phyloP scores from a whole-genome alignment of 257 asterid genomes.

The Avicennia marina region DNA sequence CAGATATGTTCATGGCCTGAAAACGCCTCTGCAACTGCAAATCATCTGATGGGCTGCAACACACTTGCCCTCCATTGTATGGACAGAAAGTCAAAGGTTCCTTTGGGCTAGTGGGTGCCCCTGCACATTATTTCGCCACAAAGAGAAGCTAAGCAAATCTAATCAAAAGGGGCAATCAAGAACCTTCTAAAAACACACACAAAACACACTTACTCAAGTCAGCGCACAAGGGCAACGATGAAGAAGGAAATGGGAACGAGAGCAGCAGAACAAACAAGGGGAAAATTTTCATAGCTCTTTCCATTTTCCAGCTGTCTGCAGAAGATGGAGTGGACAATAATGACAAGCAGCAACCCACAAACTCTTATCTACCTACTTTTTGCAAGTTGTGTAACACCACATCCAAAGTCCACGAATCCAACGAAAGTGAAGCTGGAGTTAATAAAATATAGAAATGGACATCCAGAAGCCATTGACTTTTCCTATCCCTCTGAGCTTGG shows the following conservation, averaged over 20 bases:
- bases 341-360: conserved; percentile 19
- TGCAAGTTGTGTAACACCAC: conserved; percentile 4
- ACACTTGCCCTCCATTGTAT: neutral
- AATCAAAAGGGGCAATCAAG: neutral
- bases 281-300: conserved; percentile 17
- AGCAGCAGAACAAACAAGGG: neutral
- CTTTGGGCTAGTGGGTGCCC: neutral
- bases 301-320: conserved; percentile 31
- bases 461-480: conserved; percentile 32
- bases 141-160: neutral
- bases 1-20: neutral
- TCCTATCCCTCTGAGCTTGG: no score
- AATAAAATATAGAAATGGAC: conserved; percentile 23
- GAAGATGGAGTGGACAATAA: neutral
- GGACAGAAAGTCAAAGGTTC: neutral
- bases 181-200: neutral
- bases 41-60: neutral
- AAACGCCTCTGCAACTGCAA: neutral
- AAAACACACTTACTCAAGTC: neutral
- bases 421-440: conserved; percentile 3
- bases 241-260: conserved; percentile 39
- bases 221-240: conserved; percentile 25
- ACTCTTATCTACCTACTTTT: conserved; percentile 23
- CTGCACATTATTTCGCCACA: conserved; percentile 10
- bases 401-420: conserved; percentile 1